Evolutionary conservation across 2,329 filamentous ascomycete species (phyloP).

Genomic region (Lasiodiplodia gonubiensis): DNA sequence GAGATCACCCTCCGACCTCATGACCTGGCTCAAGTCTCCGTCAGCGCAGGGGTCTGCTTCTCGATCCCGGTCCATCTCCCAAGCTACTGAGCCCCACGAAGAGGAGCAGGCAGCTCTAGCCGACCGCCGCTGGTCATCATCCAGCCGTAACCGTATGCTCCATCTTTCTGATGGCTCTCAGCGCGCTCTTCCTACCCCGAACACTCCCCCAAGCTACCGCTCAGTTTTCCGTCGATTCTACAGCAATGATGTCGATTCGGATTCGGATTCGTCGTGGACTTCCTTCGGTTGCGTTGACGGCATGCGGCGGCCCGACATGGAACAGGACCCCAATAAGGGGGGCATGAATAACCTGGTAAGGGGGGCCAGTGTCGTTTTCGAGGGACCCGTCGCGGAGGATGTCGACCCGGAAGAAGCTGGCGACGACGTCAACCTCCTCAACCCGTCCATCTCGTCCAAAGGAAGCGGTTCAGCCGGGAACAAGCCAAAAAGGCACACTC

Average conservation of each 20-base stretch:
- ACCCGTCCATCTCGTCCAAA: background rate
- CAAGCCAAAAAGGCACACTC: background rate
- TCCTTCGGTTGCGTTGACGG: constrained; percentile 27
- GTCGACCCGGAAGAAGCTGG: background rate
- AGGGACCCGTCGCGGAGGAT: background rate
- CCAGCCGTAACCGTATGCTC: constrained; percentile 14
- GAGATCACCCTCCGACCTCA: constrained; percentile 11
- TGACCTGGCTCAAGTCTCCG: constrained; percentile 13
- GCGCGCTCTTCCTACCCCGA: background rate
- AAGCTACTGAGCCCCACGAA: constrained; percentile 10
- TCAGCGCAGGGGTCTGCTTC: background rate
- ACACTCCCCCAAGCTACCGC: constrained; percentile 3
- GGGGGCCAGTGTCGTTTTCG: background rate
- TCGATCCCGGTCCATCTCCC: constrained; percentile 21
- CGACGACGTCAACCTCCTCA: background rate
- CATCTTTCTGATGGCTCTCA: constrained; percentile 18
- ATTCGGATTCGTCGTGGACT: constrained; percentile 23
- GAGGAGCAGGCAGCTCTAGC: background rate
- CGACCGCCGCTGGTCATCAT: constrained; percentile 13
- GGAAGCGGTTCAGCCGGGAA: background rate
- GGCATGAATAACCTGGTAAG: too few species aligned
- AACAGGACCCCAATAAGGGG: background rate
- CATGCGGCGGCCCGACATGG: constrained; percentile 15
- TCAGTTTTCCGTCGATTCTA: constrained; percentile 7
- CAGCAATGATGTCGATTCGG: background rate